Conservation (phyloP, 495 filamentous ascomycete species). For the Staphylotrichum longicolle region DNA sequence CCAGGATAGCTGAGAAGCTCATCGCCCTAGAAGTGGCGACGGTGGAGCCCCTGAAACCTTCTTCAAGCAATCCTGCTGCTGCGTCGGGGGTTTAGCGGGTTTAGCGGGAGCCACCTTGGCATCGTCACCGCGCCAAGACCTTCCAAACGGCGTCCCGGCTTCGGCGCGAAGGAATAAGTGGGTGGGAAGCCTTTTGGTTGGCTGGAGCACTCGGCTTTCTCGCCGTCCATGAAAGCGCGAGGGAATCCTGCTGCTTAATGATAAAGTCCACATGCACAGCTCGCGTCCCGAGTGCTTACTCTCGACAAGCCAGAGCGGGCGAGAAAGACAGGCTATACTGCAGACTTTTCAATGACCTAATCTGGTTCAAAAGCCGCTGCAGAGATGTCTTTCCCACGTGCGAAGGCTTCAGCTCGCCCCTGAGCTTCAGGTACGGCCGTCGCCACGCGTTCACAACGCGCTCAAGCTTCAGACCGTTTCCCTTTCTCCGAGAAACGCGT, state of each 20-base stretch:
- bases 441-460: too few relatives aligned
- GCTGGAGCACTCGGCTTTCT: constrained; percentile 14
- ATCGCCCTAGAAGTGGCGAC: constrained; percentile 19
- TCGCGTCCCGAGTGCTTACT: constrained; percentile 8
- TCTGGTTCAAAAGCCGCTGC: background rate
- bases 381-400: too few relatives aligned
- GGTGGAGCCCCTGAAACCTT: constrained; percentile 22
- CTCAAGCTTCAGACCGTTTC: too few relatives aligned
- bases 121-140: constrained; percentile 12
- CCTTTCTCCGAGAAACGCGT: too few relatives aligned
- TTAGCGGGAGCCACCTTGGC: background rate
- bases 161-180: constrained; percentile 13
- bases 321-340: background rate
- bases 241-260: background rate
- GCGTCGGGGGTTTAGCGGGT: constrained; percentile 3
- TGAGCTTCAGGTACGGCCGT: too few relatives aligned
- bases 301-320: background rate
- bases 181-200: constrained; percentile 13
- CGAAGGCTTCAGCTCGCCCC: too few relatives aligned
- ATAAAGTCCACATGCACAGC: constrained; percentile 2
- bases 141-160: constrained; percentile 1
- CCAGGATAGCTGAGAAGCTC: background rate
- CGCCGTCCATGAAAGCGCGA: constrained; percentile 23
- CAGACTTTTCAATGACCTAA: background rate
- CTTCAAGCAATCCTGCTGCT: background rate